Evolutionary conservation across 1,139 yeast species (phyloP).

Genomic region (Saccharomyces hybrid): DNA sequence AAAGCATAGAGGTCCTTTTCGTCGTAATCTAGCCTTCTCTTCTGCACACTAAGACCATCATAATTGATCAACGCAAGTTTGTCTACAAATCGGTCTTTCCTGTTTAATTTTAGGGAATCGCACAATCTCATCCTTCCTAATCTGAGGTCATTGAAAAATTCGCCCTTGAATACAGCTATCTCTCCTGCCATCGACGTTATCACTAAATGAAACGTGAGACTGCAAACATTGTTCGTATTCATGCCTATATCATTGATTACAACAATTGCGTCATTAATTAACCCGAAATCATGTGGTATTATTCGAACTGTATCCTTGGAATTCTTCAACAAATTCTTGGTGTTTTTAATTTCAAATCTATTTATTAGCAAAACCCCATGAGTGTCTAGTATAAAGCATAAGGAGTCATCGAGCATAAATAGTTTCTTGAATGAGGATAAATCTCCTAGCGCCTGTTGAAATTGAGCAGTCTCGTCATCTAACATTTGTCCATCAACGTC

Average conservation of each 20-base stretch:
- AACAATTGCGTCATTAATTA: constrained; percentile 21
- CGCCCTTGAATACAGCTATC: constrained; percentile 18
- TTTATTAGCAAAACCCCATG: constrained; percentile 23
- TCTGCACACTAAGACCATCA: neutral
- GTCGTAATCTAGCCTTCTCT: neutral
- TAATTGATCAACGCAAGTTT: constrained; percentile 14
- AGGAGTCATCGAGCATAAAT: constrained; percentile 18
- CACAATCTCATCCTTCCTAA: constrained; percentile 16
- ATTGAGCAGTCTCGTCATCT: constrained; percentile 4
- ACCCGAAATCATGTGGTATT: constrained; percentile 19
- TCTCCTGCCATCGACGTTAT: constrained; percentile 18
- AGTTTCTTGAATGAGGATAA: constrained; percentile 21
- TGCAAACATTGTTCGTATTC: constrained; percentile 9
- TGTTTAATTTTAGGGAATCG: constrained; percentile 16
- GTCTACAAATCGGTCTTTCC: constrained; percentile 17
- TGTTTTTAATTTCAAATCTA: constrained; percentile 11
- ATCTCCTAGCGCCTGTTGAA: constrained; percentile 10
- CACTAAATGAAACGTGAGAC: constrained; percentile 14
- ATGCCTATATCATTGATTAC: constrained; percentile 11
- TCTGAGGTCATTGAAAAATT: constrained; percentile 14
- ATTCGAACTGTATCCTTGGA: constrained; percentile 12
- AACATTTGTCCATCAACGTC: neutral
- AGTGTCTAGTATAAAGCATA: constrained; percentile 21
- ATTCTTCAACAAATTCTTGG: constrained; percentile 8
- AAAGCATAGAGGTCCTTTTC: neutral